Conservation (phyloP, 2,329 filamentous ascomycete genomes). For the Conoideocrella luteorostrata region DNA sequence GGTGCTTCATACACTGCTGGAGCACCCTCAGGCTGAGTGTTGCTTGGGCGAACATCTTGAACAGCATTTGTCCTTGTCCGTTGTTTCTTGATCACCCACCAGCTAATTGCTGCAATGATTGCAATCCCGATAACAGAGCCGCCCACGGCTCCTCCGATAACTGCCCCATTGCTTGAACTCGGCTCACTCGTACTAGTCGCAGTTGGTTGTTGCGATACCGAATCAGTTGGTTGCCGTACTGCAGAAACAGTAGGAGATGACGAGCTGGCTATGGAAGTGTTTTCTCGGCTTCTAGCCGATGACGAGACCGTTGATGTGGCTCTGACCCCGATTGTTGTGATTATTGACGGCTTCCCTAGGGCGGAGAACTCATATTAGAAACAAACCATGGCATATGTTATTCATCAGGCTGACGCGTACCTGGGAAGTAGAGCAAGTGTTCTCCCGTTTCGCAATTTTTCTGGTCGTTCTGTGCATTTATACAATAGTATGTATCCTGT, state of each 20-base stretch:
- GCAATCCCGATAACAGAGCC: not conserved
- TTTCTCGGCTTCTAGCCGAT: not conserved
- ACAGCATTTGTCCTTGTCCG: not conserved
- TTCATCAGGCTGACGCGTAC: too few relatives aligned
- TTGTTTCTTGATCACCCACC: not conserved
- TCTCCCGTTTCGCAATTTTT: conserved; percentile 1
- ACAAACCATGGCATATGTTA: too few relatives aligned
- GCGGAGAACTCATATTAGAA: not conserved
- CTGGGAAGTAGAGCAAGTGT: conserved; percentile 3
- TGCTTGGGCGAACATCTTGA: not conserved
- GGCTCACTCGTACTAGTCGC: not conserved
- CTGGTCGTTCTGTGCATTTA: conserved; percentile 11
- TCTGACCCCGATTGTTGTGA: not conserved
- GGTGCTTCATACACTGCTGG: not conserved
- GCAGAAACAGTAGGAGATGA: not conserved
- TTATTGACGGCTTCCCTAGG: not conserved
- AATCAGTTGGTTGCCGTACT: not conserved
- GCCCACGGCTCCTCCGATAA: not conserved
- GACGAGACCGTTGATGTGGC: not conserved
- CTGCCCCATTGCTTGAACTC: not conserved
- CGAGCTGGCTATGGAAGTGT: not conserved
- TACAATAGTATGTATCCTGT: conserved; percentile 19
- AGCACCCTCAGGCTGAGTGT: not conserved
- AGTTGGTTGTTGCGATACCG: not conserved
- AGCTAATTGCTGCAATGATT: not conserved